Base-by-base conservation (phyloP, 2,329 filamentous ascomycete species). In the Leptographium procerum region DNA sequence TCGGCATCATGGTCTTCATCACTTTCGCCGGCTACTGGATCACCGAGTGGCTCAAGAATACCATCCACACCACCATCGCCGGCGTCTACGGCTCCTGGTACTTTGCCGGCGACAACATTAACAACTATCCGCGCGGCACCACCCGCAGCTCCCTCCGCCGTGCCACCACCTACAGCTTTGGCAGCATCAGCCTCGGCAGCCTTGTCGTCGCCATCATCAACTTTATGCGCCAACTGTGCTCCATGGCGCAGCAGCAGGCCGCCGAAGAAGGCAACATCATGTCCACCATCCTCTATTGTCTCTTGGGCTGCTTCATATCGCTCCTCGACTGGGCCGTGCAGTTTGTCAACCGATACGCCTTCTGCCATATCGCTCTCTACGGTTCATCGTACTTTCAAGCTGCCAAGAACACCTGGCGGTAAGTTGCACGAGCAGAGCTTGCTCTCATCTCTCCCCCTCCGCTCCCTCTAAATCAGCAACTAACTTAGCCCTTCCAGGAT, bases 1-100 rank as follows among this genome's bases (percentile, higher is more conserved):
- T 91, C 61, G 91, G 91, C 0, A 73, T 96, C 33, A 76, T 95
- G 6, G 88, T 87, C 22, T 96, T 95, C 69, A 81, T 91, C 64
- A 95, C 91, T 0, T 96, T 97, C 66, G 86, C 91, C 57, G 89
- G 86, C 72, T 96, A 95, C 73, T 97, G 92, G 92, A 85, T 96
- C 63, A 87, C 88, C 1, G 92, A 97, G 70, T 92, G 88, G 80
- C 75, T 96, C 65, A 96, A 96, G 76, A 96, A 95, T 72, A 91
- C 89, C 0, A 89, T 96, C 52, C 91, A 97, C 69, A 87, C 87
- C 2, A 91, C 85, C 28, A 87, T 96, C 60, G 88, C 90, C 0
- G 91, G 92, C 0, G 85, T 96, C 0, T 96, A 95, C 66, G 91
- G 90, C 1, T 87, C 87, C 0, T 97, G 92, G 92, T 97, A 95